phyloP scores from a whole-genome alignment of 2,329 filamentous ascomycete genomes.

The Calcarisporium arbuscula region DNA sequence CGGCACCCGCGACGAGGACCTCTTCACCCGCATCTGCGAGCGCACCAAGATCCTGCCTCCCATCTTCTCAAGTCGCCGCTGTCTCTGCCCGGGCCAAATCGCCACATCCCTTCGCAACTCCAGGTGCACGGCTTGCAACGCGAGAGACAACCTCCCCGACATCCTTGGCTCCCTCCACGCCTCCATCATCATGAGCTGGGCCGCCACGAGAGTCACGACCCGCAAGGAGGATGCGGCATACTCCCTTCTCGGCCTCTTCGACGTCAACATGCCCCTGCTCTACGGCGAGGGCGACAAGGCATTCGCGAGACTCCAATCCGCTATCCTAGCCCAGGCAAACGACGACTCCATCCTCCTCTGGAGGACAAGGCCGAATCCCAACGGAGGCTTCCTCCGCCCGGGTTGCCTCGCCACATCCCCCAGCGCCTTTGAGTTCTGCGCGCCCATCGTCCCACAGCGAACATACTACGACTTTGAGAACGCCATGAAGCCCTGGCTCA shows the following conservation, averaged over 20 bases:
- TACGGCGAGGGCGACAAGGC: constrained; percentile 13
- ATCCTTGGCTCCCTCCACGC: constrained; percentile 6
- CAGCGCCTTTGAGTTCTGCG: background rate
- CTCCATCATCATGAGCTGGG: constrained; percentile 17
- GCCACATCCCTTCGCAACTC: constrained; percentile 18
- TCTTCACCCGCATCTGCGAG: too few species aligned
- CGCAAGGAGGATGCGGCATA: constrained; percentile 14
- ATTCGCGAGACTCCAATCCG: constrained; percentile 12
- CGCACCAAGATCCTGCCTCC: too few species aligned
- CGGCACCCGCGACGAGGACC: constrained; percentile 7
- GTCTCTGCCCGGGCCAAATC: constrained; percentile 16
- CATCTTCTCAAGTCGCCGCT: too few species aligned
- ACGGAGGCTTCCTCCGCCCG: background rate
- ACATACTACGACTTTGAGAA: constrained; percentile 3
- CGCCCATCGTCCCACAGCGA: constrained; percentile 3
- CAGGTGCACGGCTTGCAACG: too few species aligned
- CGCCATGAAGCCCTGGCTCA: constrained; percentile 1
- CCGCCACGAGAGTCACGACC: constrained; percentile 9
- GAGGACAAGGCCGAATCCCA: too few species aligned
- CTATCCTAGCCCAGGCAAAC: constrained; percentile 10
- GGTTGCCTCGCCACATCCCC: constrained; percentile 1
- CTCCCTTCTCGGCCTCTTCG: constrained; percentile 14
- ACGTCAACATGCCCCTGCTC: constrained; percentile 11
- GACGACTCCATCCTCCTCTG: constrained; percentile 16
- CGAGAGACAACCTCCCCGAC: too few species aligned